Percentiles rank a stretch among this genome's conserved stretches.
Evolutionary conservation across 495 filamentous ascomycete genomes (phyloP).

Genomic region (Penicillium fimorum): DNA sequence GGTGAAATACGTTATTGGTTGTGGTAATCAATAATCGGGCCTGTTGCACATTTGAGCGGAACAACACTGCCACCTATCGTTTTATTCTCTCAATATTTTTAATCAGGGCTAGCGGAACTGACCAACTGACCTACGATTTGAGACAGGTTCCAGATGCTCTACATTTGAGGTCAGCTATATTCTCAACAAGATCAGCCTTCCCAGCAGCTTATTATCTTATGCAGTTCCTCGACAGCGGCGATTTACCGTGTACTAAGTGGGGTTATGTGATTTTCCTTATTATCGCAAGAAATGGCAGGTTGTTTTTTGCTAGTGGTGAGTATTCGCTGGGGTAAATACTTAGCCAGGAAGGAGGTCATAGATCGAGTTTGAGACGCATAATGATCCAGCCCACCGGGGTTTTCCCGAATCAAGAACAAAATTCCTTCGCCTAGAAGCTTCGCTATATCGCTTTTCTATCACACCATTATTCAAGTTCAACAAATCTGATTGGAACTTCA

Average conservation of each 20-base stretch:
- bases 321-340: neutral
- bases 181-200: neutral
- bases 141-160: neutral
- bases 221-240: neutral
- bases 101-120: neutral
- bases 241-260: neutral
- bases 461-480: neutral
- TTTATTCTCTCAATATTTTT: neutral
- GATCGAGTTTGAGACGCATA: neutral
- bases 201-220: neutral
- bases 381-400: neutral
- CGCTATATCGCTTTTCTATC: neutral
- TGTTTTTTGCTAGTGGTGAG: neutral
- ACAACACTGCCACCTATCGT: neutral
- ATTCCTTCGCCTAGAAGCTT: neutral
- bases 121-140: neutral
- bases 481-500: neutral
- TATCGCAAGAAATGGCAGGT: neutral
- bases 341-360: neutral
- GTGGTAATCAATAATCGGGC: neutral
- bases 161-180: neutral
- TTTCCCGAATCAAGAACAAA: neutral
- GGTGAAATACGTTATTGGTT: too few relatives aligned
- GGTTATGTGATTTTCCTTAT: neutral
- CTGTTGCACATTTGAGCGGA: neutral